Evolutionary conservation across 495 filamentous ascomycete genomes (phyloP), one percentile per base, ranked within the genome.

Genomic region (Pyrenula aspistea): DNA sequence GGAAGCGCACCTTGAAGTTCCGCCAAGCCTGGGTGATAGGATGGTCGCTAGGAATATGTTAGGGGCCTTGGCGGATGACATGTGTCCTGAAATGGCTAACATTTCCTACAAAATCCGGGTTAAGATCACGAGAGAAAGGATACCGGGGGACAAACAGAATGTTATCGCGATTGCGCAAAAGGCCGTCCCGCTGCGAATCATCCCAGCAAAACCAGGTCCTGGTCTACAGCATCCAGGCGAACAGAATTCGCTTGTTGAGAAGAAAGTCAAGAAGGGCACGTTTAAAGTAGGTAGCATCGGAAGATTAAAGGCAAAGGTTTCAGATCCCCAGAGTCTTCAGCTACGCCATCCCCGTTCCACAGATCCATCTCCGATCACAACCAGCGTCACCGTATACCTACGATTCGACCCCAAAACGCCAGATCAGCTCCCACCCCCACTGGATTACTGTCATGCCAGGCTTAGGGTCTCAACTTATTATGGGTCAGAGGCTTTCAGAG

Each of bases 1-100:
- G 56, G 77, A 81, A 24, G 82, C 84, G 1, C 93, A 98, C 71
- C 73, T 90, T 2, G 75, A 82, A 53, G 77, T 95, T 0, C 93
- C 91, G 0, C 92, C 93, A 1, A 88, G 81, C 12, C 66, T 96
- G 54, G 92, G 92, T 23, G 83, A 89, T 57, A 79, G 81, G 24
- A 74, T 80, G 64, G 57, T 76, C 8, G 70, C 78, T 10, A 74
- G 75, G 25, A 63, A 73, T 53, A 78, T 77, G 12, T 42, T 15
- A 8, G 76, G 70, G 47, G 62, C 66, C 2, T 63, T 81, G 21
- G 64, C 81, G n/a, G 87, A 96, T 63, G 94, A 97, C 63, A 75
- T 93, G 68, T 69, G 89, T 0, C 92, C 93, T 1, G 73, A 84
- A 10, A 96, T 96, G 93, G 73, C 78, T 22, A 79, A 76, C 25